Evolutionary conservation across 176 grass and related monocot species (phyloP).

Genomic region (Cenchrus americanus): DNA sequence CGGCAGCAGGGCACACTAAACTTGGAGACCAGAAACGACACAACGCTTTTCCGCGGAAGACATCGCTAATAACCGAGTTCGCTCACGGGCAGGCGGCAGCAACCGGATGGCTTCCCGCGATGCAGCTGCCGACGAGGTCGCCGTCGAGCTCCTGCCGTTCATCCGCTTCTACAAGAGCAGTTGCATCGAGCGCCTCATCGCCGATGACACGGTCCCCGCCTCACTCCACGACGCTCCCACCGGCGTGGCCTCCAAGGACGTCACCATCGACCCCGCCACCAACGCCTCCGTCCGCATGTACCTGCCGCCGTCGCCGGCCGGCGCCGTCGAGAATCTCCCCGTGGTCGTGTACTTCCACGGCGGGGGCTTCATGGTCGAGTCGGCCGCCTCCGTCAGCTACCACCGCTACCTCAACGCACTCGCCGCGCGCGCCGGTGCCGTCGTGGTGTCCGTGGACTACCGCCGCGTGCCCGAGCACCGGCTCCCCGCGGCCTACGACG

Average conservation of each 20-base stretch:
- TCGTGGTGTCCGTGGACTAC: conserved; percentile 72
- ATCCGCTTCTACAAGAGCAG: conserved; percentile 71
- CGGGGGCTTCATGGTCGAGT: conserved; percentile 67
- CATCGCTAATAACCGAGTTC: background rate
- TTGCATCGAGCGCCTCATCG: conserved; percentile 57
- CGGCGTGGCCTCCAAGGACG: conserved; percentile 61
- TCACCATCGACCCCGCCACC: conserved; percentile 51
- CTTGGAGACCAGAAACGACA: background rate
- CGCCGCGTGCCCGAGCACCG: conserved; percentile 65
- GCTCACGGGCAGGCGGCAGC: too few relatives aligned
- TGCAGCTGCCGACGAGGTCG: conserved; percentile 33
- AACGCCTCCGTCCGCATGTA: conserved; percentile 58
- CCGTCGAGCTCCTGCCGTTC: conserved; percentile 58
- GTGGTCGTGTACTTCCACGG: conserved; percentile 74
- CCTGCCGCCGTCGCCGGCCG: background rate
- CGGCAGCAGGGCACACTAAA: background rate
- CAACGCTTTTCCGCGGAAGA: background rate
- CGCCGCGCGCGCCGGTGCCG: conserved; percentile 30
- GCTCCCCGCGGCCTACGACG: conserved; percentile 66
- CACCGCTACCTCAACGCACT: conserved; percentile 60
- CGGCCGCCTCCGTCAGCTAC: conserved; percentile 47
- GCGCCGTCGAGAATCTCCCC: conserved; percentile 38
- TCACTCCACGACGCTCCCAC: conserved; percentile 34
- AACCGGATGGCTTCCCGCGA: conserved; percentile 34
- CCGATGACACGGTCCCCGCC: conserved; percentile 33